phyloP scores from a whole-genome alignment of 2,329 filamentous ascomycete species.

The Trichophyton verrucosum region DNA sequence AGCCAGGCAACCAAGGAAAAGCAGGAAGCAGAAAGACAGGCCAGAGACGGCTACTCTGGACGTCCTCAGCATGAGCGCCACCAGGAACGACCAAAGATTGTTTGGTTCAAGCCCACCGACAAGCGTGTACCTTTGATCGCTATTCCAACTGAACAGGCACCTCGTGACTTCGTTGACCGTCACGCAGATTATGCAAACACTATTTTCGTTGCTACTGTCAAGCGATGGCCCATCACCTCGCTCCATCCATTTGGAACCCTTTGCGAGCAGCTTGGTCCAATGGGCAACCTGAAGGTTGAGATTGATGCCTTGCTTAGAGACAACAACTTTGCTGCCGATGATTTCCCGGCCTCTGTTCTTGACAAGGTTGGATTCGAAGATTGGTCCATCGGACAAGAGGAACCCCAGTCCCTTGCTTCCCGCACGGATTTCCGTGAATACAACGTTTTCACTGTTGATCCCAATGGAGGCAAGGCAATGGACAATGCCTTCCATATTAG shows the following conservation, averaged over 20 bases:
- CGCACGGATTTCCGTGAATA: slow-evolving; percentile 86
- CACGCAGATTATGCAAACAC: slow-evolving; percentile 95
- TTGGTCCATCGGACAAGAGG: slow-evolving; percentile 77
- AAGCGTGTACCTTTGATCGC: slow-evolving; percentile 97
- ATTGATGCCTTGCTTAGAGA: slow-evolving; percentile 92
- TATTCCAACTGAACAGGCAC: slow-evolving; percentile 94
- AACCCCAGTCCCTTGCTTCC: slow-evolving; percentile 56
- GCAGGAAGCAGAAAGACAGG: slow-evolving; percentile 89
- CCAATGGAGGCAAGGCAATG: slow-evolving; percentile 74
- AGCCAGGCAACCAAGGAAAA: slow-evolving; percentile 99
- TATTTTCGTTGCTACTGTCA: slow-evolving; percentile 98
- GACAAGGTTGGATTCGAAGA: slow-evolving; percentile 86
- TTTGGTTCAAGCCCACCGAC: slow-evolving; percentile 99
- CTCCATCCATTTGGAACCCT: slow-evolving; percentile 96
- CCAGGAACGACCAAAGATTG: slow-evolving; percentile 97
- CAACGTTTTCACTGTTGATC: slow-evolving; percentile 82
- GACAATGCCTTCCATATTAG: slow-evolving; percentile 92
- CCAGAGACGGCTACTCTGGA: slow-evolving; percentile 65
- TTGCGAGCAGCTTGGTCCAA: slow-evolving; percentile 90
- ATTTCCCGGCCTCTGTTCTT: slow-evolving; percentile 91
- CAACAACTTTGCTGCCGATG: slow-evolving; percentile 97
- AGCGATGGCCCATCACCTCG: slow-evolving; percentile 99
- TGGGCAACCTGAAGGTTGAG: slow-evolving; percentile 95
- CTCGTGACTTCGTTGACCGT: slow-evolving; percentile 94
- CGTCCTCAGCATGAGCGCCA: slow-evolving; percentile 66